These are phyloP conservation scores for Nasturtium officinale DNA, from an alignment of 345 rosid species.

Conservation along the genomic window DNA sequence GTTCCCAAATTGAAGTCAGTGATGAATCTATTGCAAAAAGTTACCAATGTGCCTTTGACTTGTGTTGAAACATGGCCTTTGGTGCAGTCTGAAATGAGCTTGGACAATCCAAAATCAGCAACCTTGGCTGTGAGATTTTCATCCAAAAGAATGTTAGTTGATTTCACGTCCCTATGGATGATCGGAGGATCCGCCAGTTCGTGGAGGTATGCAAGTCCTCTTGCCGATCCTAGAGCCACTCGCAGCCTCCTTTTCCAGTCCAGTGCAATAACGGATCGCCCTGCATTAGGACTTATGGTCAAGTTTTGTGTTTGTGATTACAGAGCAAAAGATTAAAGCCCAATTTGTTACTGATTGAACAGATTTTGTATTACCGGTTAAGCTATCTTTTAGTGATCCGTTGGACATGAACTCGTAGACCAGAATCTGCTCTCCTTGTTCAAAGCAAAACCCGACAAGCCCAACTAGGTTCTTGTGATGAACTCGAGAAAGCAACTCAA, in stretches of 20 bases:
- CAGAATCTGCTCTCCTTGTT: conserved; percentile 89
- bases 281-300: conserved; percentile 41
- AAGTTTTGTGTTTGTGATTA: neutral
- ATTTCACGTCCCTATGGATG: conserved; percentile 91
- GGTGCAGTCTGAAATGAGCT: conserved; percentile 82
- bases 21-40: conserved; percentile 1
- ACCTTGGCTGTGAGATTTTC: conserved; percentile 84
- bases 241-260: conserved; percentile 93
- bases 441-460: conserved; percentile 89
- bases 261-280: conserved; percentile 61
- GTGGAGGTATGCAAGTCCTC: conserved; percentile 95
- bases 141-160: conserved; percentile 84
- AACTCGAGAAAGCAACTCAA: conserved; percentile 91
- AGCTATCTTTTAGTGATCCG: conserved; percentile 79
- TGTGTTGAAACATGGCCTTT: conserved; percentile 99
- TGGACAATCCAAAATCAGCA: conserved; percentile 95
- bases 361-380: conserved; percentile 56
- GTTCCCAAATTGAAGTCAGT: neutral
- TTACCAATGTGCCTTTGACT: conserved; percentile 97
- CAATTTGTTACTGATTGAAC: neutral
- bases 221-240: conserved; percentile 86
- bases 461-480: conserved; percentile 94
- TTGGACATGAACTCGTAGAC: conserved; percentile 87
- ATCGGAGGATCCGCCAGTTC: conserved; percentile 96
- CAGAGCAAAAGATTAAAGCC: no score